phyloP scores from a whole-genome alignment of 164 flowering plant species.

The Echeveria elegans region DNA sequence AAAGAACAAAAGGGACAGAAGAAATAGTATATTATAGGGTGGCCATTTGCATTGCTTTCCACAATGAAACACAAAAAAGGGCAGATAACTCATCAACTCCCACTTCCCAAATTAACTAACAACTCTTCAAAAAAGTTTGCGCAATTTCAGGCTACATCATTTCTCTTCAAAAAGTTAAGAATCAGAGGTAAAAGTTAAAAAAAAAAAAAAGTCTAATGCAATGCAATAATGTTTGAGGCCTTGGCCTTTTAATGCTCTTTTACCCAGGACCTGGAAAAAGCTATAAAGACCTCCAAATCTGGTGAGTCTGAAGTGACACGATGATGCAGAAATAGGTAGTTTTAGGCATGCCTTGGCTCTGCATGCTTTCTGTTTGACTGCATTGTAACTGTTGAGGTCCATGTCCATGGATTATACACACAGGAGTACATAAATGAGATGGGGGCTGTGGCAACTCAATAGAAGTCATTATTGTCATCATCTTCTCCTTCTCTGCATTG shows the following conservation, averaged over 20 bases:
- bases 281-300: not conserved
- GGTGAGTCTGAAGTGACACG: not conserved
- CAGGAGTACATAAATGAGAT: slow-evolving; percentile 3
- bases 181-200: not conserved
- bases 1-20: too few species aligned
- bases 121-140: slow-evolving; percentile 1
- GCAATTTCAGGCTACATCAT: slow-evolving; percentile 3
- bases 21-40: too few species aligned
- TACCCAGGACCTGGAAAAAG: slow-evolving; percentile 1
- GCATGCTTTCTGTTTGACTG: not conserved
- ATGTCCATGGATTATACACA: not conserved
- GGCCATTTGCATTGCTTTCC: slow-evolving; percentile 1
- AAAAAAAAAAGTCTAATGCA: not conserved
- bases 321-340: not conserved
- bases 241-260: not conserved
- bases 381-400: not conserved
- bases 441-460: too few species aligned
- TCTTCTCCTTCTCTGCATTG: not conserved
- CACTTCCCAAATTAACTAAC: not conserved
- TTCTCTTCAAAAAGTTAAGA: not conserved
- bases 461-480: not conserved
- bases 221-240: not conserved
- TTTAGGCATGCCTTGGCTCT: not conserved
- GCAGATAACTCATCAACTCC: slow-evolving; percentile 2
- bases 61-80: not conserved